Base-by-base conservation (phyloP, 2,329 filamentous ascomycete species). In the Cladosporium halotolerans region DNA sequence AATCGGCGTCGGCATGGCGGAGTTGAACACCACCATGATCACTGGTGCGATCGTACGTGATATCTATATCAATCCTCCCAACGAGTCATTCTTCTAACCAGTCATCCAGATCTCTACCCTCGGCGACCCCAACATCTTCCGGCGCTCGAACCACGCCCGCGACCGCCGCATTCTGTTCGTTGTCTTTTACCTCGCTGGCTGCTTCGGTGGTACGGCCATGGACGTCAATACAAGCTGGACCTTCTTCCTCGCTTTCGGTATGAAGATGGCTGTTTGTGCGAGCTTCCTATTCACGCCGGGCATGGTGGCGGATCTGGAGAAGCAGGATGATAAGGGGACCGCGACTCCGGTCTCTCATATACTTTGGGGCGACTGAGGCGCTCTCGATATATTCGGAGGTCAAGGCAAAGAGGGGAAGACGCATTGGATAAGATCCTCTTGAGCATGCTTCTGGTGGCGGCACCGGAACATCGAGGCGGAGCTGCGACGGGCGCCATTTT, bases 21-120 rank as follows among this genome's bases (percentile, higher is more conserved):
- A 62, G 41, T 23, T 62, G 18, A 62, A 62, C 51, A 62, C 60
- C 10, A 62, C 60, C 18, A 62, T 62, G 60, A 54, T 62, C 36
- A 62, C 60, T 9, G 58, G 59, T 8, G 58, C 58, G 14, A 31
- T 61, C 8, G 53, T 62, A 53, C 57, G 54, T 36, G 56, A 7
- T 43, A 50, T 1, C 14, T 53, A 57, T 40, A 9, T 18, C 6
- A 28, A 44, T 3, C 9, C 60, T 6, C 5, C 9, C 9, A 11
- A 18, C 16, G 10, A 36, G 4, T n/a, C 9, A 9, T 4, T 1
- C 8, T 45, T 57, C 23, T 42, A 40, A 2, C 50, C 45, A 11
- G 45, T 38, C 38, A 2, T 51, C 49, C 34, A 53, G 50, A 46
- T 45, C 19, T 53, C 50, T 11, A 53, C 50, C 10, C 50, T 46